A percentile compares a stretch with the other conserved stretches of the same genome.
Evolutionary conservation across 371 early-diverging fungal species (phyloP).

Genomic region (Catenaria anguillulae): DNA sequence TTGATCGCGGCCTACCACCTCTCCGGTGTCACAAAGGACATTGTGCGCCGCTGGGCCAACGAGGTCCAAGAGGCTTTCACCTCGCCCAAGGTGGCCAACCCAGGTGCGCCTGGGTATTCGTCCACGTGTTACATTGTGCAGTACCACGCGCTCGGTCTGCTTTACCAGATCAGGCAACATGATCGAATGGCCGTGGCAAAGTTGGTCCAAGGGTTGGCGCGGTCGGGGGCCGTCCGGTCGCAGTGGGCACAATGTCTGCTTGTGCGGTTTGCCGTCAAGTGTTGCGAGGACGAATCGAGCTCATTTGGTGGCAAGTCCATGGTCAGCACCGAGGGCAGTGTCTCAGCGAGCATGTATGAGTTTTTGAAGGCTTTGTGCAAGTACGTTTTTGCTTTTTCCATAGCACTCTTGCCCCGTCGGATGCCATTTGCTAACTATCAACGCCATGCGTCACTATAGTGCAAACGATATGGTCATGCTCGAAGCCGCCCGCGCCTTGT

Average conservation of each 20-base stretch:
- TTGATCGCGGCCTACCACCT: conserved; percentile 83
- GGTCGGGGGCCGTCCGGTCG: conserved; percentile 47
- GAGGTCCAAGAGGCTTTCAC: conserved; percentile 76
- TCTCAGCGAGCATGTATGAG: background rate
- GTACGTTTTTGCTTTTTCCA: conserved; percentile 5
- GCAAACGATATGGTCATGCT: conserved; percentile 85
- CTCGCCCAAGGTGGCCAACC: conserved; percentile 3
- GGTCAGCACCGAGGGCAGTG: background rate
- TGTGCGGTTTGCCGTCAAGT: conserved; percentile 80
- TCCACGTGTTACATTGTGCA: conserved; percentile 63
- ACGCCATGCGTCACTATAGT: conserved; percentile 7
- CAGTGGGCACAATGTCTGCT: conserved; percentile 83
- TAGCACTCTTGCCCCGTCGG: background rate
- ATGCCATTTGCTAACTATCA: background rate
- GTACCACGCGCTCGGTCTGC: conserved; percentile 90
- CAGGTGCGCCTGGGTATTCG: conserved; percentile 44
- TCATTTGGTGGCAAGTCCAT: conserved; percentile 1
- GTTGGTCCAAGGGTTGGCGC: conserved; percentile 74
- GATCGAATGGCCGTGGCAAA: conserved; percentile 96
- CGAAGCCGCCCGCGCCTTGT: conserved; percentile 95
- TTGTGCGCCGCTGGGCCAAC: conserved; percentile 74
- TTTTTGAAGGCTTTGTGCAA: background rate
- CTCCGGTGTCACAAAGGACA: conserved; percentile 62
- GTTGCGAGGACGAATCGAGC: conserved; percentile 67
- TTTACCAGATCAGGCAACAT: conserved; percentile 86